Percentiles rank a stretch among this genome's conserved stretches.
Conservation (phyloP, 495 filamentous ascomycete genomes). For the Tetracladium marchalianum region DNA sequence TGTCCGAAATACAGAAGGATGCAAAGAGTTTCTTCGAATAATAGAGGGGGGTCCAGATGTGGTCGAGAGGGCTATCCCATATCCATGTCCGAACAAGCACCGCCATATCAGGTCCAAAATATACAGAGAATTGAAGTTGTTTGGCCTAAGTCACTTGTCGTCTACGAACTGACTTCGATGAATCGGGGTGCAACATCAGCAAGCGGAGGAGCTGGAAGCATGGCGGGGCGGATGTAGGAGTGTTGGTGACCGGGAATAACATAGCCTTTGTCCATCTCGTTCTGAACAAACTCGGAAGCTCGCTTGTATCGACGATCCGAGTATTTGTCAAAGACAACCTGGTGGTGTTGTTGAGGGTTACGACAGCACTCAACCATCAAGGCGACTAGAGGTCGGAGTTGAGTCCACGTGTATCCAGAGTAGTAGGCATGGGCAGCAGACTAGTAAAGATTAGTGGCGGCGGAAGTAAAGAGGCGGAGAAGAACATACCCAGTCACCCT, state of each 20-base stretch:
- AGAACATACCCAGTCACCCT: slow-evolving; percentile 80
- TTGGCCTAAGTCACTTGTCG: not conserved
- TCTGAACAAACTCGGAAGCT: slow-evolving; percentile 68
- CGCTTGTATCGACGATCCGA: slow-evolving; percentile 71
- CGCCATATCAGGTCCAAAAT: slow-evolving; percentile 19
- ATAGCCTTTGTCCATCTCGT: slow-evolving; percentile 52
- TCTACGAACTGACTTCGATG: too few relatives aligned
- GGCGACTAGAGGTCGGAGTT: slow-evolving; percentile 65
- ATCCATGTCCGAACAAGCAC: slow-evolving; percentile 7
- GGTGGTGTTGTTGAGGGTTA: slow-evolving; percentile 68
- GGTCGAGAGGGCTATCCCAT: slow-evolving; percentile 9
- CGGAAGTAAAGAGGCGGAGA: slow-evolving; percentile 19
- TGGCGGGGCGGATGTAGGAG: slow-evolving; percentile 6
- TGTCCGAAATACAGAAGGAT: not conserved
- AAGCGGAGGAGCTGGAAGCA: slow-evolving; percentile 3
- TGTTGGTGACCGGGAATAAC: slow-evolving; percentile 19
- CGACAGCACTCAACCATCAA: slow-evolving; percentile 83
- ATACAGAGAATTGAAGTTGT: slow-evolving; percentile 22
- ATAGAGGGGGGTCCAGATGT: slow-evolving; percentile 13
- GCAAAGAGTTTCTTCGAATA: slow-evolving; percentile 5
- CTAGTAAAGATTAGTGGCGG: slow-evolving; percentile 32
- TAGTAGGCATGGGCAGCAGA: slow-evolving; percentile 78
- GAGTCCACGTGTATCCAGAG: slow-evolving; percentile 79
- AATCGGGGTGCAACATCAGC: slow-evolving; percentile 8
- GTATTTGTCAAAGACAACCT: slow-evolving; percentile 87